Evolutionary conservation across 805 yeast species (phyloP).

Genomic region (Candida anglica): DNA sequence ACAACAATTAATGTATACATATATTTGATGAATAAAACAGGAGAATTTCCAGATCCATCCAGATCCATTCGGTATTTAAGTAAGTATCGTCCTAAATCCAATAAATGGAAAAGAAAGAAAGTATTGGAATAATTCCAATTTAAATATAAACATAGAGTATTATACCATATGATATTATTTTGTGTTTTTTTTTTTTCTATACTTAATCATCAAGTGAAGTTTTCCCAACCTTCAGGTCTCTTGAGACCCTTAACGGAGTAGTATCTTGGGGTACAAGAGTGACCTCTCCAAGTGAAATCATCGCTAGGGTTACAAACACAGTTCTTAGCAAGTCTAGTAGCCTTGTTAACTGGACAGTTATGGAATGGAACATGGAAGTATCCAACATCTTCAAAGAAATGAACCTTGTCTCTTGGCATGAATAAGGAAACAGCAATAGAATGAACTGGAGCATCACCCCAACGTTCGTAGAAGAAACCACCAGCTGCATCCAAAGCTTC

Average conservation of each 20-base stretch:
- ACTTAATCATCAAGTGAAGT: no score
- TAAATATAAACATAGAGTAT: no score
- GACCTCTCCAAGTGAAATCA: conserved; percentile 75
- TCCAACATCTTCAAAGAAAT: conserved; percentile 80
- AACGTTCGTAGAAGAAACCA: conserved; percentile 90
- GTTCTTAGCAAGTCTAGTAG: conserved; percentile 51
- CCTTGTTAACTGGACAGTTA: conserved; percentile 71
- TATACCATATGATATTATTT: no score
- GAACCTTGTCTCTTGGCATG: conserved; percentile 64
- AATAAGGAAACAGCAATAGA: conserved; percentile 82
- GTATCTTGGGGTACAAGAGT: conserved; percentile 65
- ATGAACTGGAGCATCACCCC: conserved; percentile 96
- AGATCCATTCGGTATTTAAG: no score
- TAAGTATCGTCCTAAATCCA: no score
- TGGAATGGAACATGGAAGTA: conserved; percentile 80
- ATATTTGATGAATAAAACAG: no score
- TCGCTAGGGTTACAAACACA: conserved; percentile 73
- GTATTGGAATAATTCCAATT: no score
- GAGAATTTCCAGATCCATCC: no score
- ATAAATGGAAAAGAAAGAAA: no score
- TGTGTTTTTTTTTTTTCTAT: no score
- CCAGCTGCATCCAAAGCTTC: conserved; percentile 74
- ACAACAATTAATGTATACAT: no score
- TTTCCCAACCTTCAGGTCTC: conserved; percentile 6
- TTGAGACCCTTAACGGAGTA: conserved; percentile 4